phyloP scores from a whole-genome alignment of 495 filamentous ascomycete genomes.

The Lepidopterella palustris region DNA sequence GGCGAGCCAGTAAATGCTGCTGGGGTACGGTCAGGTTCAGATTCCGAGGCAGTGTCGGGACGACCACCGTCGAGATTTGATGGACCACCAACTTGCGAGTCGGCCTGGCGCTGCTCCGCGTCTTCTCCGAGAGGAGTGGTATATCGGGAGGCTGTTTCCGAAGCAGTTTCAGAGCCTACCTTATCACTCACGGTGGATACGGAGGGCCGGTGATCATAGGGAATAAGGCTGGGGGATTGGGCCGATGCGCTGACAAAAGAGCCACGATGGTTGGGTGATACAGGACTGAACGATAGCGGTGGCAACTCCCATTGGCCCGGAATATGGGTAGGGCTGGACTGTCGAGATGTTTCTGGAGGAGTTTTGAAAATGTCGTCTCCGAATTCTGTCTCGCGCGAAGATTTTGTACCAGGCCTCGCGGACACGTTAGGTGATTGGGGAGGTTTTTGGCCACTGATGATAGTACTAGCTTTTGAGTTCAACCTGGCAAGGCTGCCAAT shows the following conservation, averaged over 20 bases:
- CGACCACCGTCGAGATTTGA: conserved; percentile 36
- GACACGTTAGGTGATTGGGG: conserved; percentile 24
- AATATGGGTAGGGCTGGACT: conserved; percentile 38
- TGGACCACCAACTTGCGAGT: conserved; percentile 8
- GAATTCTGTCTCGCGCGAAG: conserved; percentile 25
- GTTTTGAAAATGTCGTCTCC: conserved; percentile 33
- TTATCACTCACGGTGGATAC: conserved; percentile 17
- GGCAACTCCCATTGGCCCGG: conserved; percentile 50
- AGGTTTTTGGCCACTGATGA: conserved; percentile 11
- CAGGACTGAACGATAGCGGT: conserved; percentile 38
- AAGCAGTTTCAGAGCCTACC: conserved; percentile 14
- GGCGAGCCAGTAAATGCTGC: conserved; percentile 18
- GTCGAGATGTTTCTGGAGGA: conserved; percentile 27
- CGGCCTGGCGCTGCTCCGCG: background rate
- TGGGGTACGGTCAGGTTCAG: conserved; percentile 28
- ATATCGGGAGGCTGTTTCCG: conserved; percentile 18
- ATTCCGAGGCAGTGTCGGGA: conserved; percentile 33
- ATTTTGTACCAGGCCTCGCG: conserved; percentile 25
- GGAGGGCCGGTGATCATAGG: conserved; percentile 21
- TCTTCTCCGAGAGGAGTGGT: conserved; percentile 19
- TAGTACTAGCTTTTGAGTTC: conserved; percentile 31
- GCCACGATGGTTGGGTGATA: conserved; percentile 21
- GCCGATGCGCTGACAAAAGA: conserved; percentile 35
- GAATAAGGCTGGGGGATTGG: conserved; percentile 20
- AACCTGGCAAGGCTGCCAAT: conserved; percentile 28